Evolutionary conservation across 495 filamentous ascomycete species (phyloP).

Genomic region (Neurospora sp.): DNA sequence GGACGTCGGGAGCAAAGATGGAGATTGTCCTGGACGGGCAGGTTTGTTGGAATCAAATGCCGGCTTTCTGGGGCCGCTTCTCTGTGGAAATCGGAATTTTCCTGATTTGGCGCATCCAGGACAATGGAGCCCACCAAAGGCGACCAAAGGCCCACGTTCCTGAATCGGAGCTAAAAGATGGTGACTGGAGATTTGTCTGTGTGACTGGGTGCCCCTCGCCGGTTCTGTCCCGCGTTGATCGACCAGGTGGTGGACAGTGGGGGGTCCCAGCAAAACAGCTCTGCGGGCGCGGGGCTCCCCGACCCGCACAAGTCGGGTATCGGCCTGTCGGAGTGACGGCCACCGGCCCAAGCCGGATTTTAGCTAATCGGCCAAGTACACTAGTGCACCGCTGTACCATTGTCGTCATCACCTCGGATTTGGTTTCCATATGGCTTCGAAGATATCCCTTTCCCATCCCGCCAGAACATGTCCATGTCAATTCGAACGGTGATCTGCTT

Average conservation of each 20-base stretch:
- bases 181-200: conserved; percentile 3
- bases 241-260: background rate
- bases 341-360: background rate
- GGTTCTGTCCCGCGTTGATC: background rate
- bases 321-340: background rate
- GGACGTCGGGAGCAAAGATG: background rate
- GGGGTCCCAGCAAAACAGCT: background rate
- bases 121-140: background rate
- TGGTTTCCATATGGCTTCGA: background rate
- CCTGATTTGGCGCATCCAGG: conserved; percentile 6
- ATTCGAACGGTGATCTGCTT: background rate
- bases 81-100: background rate
- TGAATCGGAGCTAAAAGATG: conserved; percentile 27
- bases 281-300: background rate
- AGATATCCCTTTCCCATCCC: background rate
- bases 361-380: background rate
- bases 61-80: background rate
- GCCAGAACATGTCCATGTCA: background rate
- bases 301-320: background rate
- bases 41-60: background rate
- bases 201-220: conserved; percentile 19
- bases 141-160: conserved; percentile 29
- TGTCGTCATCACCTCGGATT: background rate
- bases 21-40: background rate
- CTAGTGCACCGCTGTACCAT: background rate